phyloP scores from a whole-genome alignment of 331 rosid genomes.

The Arachis monticola region DNA sequence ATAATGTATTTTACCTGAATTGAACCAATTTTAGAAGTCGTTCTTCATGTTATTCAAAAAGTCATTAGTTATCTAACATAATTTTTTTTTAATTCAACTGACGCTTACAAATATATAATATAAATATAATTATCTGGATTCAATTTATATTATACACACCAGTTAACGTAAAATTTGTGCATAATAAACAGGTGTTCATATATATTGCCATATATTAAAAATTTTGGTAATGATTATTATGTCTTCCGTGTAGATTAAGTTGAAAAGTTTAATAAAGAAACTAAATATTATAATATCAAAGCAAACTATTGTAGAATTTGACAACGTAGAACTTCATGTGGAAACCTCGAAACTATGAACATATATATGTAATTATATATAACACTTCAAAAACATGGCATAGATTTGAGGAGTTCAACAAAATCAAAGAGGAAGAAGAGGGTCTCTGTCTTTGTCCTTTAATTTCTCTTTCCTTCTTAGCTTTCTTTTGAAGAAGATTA shows the following conservation, averaged over 20 bases:
- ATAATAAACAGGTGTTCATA: no score
- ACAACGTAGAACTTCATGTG: slow-evolving; percentile 35
- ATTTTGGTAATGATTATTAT: not conserved
- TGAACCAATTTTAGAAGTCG: no score
- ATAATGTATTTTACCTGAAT: no score
- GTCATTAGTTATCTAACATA: no score
- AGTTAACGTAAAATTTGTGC: no score
- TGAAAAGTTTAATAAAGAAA: not conserved
- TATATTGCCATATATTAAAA: not conserved
- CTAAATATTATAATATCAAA: not conserved
- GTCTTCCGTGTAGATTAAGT: not conserved
- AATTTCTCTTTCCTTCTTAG: slow-evolving; percentile 18
- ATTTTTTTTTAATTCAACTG: no score
- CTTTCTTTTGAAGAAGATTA: not conserved
- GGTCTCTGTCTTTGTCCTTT: slow-evolving; percentile 23
- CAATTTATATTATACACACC: no score
- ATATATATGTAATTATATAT: not conserved
- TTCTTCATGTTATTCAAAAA: no score
- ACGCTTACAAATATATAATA: no score
- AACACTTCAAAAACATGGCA: slow-evolving; percentile 5
- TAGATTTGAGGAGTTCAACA: not conserved
- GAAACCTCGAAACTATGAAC: slow-evolving; percentile 34
- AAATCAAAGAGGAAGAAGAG: slow-evolving; percentile 16
- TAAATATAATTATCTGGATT: no score
- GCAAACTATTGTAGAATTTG: slow-evolving; percentile 3